phyloP scores from a whole-genome alignment of 768 basidiomycete genomes.

The Collybiopsis luxurians region DNA sequence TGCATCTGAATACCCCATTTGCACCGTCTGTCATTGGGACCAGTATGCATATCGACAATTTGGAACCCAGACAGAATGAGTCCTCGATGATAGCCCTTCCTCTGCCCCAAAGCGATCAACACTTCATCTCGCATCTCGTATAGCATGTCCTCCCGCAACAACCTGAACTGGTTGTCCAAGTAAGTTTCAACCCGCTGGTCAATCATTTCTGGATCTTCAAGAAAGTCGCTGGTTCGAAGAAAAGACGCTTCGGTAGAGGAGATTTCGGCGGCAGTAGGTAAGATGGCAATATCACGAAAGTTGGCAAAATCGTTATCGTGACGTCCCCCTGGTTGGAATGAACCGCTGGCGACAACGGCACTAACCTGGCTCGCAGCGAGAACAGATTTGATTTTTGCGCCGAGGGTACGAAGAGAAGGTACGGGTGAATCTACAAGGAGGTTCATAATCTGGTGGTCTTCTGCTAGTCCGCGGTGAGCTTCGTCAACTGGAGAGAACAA shows the following conservation, averaged over 20 bases:
- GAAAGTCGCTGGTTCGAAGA: conserved; percentile 38
- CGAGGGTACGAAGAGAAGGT: conserved; percentile 23
- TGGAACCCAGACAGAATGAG: conserved; percentile 35
- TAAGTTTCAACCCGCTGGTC: conserved; percentile 41
- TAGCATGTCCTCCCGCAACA: conserved; percentile 64
- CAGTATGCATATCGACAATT: conserved; percentile 26
- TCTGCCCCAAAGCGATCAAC: conserved; percentile 34
- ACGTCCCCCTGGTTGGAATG: conserved; percentile 54
- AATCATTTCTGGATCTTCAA: conserved; percentile 41
- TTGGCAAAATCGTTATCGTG: conserved; percentile 69
- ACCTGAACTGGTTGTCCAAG: conserved; percentile 65
- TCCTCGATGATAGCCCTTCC: conserved; percentile 41
- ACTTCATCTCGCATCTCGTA: conserved; percentile 57
- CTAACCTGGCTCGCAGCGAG: conserved; percentile 29
- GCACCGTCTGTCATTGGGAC: conserved; percentile 19
- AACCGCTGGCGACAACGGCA: conserved; percentile 18
- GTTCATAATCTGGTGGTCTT: conserved; percentile 18
- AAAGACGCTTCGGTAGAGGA: conserved; percentile 43
- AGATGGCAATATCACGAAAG: conserved; percentile 59
- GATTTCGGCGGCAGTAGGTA: conserved; percentile 59
- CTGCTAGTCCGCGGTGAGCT: conserved; percentile 31
- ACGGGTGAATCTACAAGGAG: conserved; percentile 20
- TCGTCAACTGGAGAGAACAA: conserved; percentile 30
- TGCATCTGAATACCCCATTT: conserved; percentile 43
- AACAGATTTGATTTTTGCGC: conserved; percentile 37